Evolutionary conservation across 306 rosid genomes (phyloP), one percentile per base, ranked within the genome.

Genomic region (Chamaecrista fasciculata): DNA sequence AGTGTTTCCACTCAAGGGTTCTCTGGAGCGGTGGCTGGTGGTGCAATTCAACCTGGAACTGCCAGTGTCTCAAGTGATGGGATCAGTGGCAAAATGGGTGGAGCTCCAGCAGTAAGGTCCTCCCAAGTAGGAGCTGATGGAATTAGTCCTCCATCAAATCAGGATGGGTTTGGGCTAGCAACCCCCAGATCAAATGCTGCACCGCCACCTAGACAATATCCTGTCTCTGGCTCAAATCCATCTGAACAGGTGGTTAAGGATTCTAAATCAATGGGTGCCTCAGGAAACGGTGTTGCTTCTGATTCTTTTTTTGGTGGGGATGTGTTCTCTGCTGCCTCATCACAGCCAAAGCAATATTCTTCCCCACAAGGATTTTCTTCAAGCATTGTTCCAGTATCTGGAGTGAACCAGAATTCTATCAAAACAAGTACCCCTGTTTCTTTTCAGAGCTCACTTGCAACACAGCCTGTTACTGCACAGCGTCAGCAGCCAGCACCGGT

Each of bases 281-380:
- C 98, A 63, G 87, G 75, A 31, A 95, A 89, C 51, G 97, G 92
- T 50, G 74, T 78, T 81, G 69, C 88, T 81, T 63, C 95, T 21
- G 77, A 80, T 73, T 71, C 92, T 42, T 58, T 82, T 77, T 87
- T 91, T 67, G 95, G 91, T 78, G 90, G 87, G 76, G 95, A 86
- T 75, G 42, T 75, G 61, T 89, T 95, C 75, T 87, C 95, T 59
- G 81, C 95, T 43, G 72, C 50, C 65, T 63, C 87, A 55, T 72
- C 86, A 78, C 86, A 84, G 74, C 82, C 82, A 12, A 87, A 80
- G 69, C 85, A 80, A 78, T 80, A 75, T 72, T 64, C 82, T 62
- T 74, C 97, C 71, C 55, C 81, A 0, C 81, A 62, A 52, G 81
- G 83, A 34, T 74, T 80, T 78, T 60, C 84, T 53, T 72, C 82